A percentile compares a stretch with the other conserved stretches of the same genome.
phyloP scores from a whole-genome alignment of 257 asterid genomes.

The Ophiorrhiza pumila region DNA sequence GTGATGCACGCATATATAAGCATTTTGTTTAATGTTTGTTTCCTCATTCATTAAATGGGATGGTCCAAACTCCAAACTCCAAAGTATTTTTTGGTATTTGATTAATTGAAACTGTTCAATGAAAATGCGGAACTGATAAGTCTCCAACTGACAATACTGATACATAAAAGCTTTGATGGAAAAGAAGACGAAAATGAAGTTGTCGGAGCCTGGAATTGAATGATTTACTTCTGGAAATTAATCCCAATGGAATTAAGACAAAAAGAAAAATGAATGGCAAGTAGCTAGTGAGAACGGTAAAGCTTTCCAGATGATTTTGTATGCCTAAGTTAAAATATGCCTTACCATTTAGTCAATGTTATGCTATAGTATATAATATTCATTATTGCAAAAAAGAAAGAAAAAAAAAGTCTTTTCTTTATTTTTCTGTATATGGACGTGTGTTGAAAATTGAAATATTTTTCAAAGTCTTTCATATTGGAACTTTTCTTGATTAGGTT shows the following conservation, averaged over 20 bases:
- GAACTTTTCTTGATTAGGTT: too few relatives aligned
- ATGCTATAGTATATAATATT: not conserved
- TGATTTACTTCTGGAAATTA: too few relatives aligned
- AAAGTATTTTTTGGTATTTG: too few relatives aligned
- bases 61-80: too few relatives aligned
- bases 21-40: too few relatives aligned
- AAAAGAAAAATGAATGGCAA: too few relatives aligned
- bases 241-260: too few relatives aligned
- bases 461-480: slow-evolving; percentile 4
- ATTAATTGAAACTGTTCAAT: not conserved
- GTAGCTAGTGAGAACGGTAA: not conserved
- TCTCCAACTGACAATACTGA: not conserved
- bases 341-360: not conserved
- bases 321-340: not conserved
- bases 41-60: too few relatives aligned
- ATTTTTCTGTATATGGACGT: too few relatives aligned
- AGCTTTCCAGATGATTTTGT: not conserved
- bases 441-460: not conserved
- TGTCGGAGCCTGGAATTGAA: too few relatives aligned
- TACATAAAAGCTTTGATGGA: slow-evolving; percentile 9
- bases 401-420: not conserved
- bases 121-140: not conserved
- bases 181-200: not conserved
- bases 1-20: too few relatives aligned
- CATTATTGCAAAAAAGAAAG: too few relatives aligned